A percentile compares a stretch with the other conserved stretches of the same genome.
Conservation (phyloP, 2,329 filamentous ascomycete genomes). For the Calonectria montana region DNA sequence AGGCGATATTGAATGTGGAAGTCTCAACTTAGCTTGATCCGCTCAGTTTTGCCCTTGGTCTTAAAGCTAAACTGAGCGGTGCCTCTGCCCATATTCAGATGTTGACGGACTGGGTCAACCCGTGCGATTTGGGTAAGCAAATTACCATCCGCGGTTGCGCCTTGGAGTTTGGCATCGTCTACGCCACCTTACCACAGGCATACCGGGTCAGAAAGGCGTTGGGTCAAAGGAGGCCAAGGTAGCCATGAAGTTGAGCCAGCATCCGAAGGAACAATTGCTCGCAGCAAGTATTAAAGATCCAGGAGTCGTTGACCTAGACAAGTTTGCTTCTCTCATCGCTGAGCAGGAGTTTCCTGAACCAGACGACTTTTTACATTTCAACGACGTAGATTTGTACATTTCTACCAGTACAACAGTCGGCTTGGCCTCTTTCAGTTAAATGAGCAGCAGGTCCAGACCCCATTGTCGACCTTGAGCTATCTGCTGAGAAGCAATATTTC, state of each 20-base stretch:
- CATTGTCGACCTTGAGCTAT: not conserved
- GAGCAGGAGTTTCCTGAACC: not conserved
- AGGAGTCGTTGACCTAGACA: not conserved
- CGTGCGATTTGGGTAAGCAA: not conserved
- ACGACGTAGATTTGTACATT: not conserved
- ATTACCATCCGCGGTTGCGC: not conserved
- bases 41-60: not conserved
- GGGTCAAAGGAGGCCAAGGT: not conserved
- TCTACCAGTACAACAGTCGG: not conserved
- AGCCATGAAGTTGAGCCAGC: not conserved
- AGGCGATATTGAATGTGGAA: not conserved
- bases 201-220: not conserved
- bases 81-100: not conserved
- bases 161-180: not conserved
- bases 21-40: not conserved
- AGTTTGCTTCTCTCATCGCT: not conserved
- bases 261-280: not conserved
- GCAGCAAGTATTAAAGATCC: not conserved
- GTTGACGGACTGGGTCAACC: not conserved
- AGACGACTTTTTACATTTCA: not conserved
- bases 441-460: not conserved
- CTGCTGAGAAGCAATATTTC: not conserved
- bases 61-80: not conserved
- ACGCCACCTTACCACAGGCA: not conserved
- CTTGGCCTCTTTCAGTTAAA: not conserved